A percentile compares a stretch with the other conserved stretches of the same genome.
Conservation (phyloP, 441 rosid genomes). For the Gossypium davidsonii region DNA sequence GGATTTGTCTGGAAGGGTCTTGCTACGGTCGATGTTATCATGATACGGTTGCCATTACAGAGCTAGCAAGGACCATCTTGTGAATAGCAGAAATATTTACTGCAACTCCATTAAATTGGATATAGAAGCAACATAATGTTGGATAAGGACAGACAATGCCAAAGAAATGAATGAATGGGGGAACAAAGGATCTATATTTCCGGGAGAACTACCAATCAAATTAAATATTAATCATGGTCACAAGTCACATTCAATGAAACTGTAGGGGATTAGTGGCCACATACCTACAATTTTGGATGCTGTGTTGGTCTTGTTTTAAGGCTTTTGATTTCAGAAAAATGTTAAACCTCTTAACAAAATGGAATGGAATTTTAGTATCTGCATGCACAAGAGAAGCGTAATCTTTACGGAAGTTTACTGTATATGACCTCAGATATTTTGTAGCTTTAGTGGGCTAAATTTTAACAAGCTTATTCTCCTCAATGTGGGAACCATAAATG, state of each 20-base stretch:
- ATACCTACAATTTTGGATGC: conserved; percentile 3
- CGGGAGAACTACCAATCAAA: background rate
- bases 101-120: too few relatives aligned
- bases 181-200: background rate
- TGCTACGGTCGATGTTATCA: background rate
- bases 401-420: background rate
- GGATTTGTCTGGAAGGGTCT: background rate
- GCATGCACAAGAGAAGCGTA: background rate
- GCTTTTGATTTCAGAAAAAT: background rate
- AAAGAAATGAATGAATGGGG: background rate
- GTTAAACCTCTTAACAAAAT: background rate
- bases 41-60: too few relatives aligned
- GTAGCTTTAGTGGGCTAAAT: background rate
- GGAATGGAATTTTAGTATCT: background rate
- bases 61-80: too few relatives aligned
- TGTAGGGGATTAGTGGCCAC: background rate
- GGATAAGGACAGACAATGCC: background rate
- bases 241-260: conserved; percentile 6
- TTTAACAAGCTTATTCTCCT: conserved; percentile 2
- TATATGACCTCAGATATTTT: background rate
- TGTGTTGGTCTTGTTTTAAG: conserved; percentile 4
- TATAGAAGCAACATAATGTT: background rate
- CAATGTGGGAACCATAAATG: too few relatives aligned
- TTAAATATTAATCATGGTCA: background rate
- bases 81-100: too few relatives aligned